Evolutionary conservation across 2,329 filamentous ascomycete species (phyloP).

Genomic region (Seiridium cupressi): DNA sequence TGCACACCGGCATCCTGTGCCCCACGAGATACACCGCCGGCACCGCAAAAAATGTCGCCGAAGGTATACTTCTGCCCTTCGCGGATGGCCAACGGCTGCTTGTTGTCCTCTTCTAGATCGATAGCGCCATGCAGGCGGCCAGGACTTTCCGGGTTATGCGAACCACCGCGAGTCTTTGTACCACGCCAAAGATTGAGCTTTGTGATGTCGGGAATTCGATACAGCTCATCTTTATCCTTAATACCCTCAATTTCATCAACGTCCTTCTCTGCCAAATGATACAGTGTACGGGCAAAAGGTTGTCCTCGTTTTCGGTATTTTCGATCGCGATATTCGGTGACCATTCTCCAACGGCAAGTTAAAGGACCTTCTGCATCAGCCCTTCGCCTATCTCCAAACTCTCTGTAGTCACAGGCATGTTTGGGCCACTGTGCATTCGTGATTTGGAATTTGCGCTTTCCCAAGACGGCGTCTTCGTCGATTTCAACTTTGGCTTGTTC

Average conservation of each 20-base stretch:
- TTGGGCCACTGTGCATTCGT: slow-evolving; percentile 55
- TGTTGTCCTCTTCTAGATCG: slow-evolving; percentile 13
- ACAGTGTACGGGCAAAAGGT: neutral
- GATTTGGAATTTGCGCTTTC: slow-evolving; percentile 41
- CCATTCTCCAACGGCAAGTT: slow-evolving; percentile 51
- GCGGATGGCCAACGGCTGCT: neutral
- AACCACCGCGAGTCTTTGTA: slow-evolving; percentile 35
- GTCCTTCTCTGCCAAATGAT: neutral
- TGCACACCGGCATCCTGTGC: slow-evolving; percentile 56
- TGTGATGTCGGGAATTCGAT: slow-evolving; percentile 25
- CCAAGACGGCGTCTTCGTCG: slow-evolving; percentile 31
- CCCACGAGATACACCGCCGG: slow-evolving; percentile 68
- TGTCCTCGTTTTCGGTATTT: neutral
- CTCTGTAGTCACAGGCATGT: slow-evolving; percentile 22
- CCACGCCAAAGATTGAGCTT: slow-evolving; percentile 37
- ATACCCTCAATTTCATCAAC: neutral
- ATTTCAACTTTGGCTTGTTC: slow-evolving; percentile 43
- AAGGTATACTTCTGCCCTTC: slow-evolving; percentile 57
- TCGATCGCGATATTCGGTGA: slow-evolving; percentile 26
- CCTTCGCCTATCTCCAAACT: slow-evolving; percentile 17
- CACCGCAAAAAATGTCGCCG: slow-evolving; percentile 72
- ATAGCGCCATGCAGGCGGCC: slow-evolving; percentile 9
- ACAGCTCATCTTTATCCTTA: slow-evolving; percentile 19
- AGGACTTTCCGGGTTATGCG: slow-evolving; percentile 27
- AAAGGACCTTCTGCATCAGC: slow-evolving; percentile 34